phyloP scores from a whole-genome alignment of 768 basidiomycete genomes.

The Grammothele lineata region DNA sequence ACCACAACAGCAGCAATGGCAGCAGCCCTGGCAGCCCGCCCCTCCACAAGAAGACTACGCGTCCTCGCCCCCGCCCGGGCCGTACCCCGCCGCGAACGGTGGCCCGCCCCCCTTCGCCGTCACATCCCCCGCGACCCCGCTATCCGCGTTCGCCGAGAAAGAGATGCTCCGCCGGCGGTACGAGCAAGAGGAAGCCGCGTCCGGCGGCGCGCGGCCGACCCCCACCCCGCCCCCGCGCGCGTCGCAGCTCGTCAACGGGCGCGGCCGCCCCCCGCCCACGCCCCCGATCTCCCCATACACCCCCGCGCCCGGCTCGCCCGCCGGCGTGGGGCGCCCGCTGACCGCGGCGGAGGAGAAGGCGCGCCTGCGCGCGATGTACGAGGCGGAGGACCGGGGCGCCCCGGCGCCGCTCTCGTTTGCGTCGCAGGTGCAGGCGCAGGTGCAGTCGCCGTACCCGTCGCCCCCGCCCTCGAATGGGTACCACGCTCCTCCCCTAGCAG shows the following conservation, averaged over 20 bases:
- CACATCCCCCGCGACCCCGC: constrained; percentile 10
- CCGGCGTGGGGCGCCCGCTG: constrained; percentile 29
- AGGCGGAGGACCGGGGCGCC: constrained; percentile 41
- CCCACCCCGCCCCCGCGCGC: constrained; percentile 8
- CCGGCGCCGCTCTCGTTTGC: constrained; percentile 7
- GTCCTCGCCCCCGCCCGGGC: constrained; percentile 17
- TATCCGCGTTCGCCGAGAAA: constrained; percentile 20
- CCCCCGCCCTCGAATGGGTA: constrained; percentile 15
- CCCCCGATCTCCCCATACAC: constrained; percentile 30
- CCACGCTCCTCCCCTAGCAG: neutral
- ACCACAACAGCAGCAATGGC: neutral
- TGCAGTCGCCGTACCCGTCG: constrained; percentile 11
- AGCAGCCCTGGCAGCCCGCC: constrained; percentile 5
- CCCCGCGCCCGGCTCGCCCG: constrained; percentile 22
- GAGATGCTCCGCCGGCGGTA: constrained; percentile 28
- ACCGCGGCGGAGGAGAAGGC: constrained; percentile 83
- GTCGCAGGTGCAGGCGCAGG: neutral
- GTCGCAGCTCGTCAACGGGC: constrained; percentile 19
- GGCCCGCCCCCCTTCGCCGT: constrained; percentile 9
- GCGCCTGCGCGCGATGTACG: constrained; percentile 57
- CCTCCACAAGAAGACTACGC: constrained; percentile 16
- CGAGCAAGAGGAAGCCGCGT: constrained; percentile 27
- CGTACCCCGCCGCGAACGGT: constrained; percentile 2
- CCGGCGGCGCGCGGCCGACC: constrained; percentile 16
- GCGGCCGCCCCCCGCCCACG: constrained; percentile 26